Base-by-base conservation (phyloP, 139 green algal species). In the Picochlorum costavermella region DNA sequence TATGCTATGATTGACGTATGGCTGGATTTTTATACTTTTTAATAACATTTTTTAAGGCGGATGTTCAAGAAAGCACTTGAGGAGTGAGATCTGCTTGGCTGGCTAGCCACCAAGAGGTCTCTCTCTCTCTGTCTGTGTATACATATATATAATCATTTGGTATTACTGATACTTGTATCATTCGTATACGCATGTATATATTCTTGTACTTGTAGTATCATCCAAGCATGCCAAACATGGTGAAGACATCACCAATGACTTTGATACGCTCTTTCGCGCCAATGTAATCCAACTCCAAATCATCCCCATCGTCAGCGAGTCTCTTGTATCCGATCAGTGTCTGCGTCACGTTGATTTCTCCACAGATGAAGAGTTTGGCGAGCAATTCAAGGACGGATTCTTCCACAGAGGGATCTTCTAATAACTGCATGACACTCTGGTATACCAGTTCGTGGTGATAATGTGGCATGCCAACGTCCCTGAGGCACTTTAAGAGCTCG, bases 401-500 rank as follows among this genome's bases (percentile, higher is more conserved):
- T 62, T 20, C 36, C 50, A 72, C 56, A 10, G 56, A 57, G 20
- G 25, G 23, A 17, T 59, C 50, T n/a, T 33, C 50, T 16, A 61
- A 29, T 8, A 29, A 5, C 56, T 23, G 16, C 12, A 45, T 13
- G 0, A 61, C 67, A 13, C 69, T 81, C 63, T 72, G 55, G 61
- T 87, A 79, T 25, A 91, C 83, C 5, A 88, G 71, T 64, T 94
- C 84, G 66, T 95, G 88, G 66, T 90, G 81, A 76, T 81, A 94
- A 73, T 84, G 81, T 0, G 85, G 80, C 58, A 85, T 73, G 12
- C 50, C 76, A 28, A 96, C 80, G 43, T 87, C 81, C 1, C 56
- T 30, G 64, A 95, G 56, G 60, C 78, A 84, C 23, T 65, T 53
- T 29, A 72, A 60, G 6, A 83, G 82, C 74, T 92, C 83, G 2